A percentile compares a stretch with the other conserved stretches of the same genome.
These are phyloP conservation scores for Moricandia moricandioides DNA, from an alignment of 345 rosid species.

Conservation along the genomic window DNA sequence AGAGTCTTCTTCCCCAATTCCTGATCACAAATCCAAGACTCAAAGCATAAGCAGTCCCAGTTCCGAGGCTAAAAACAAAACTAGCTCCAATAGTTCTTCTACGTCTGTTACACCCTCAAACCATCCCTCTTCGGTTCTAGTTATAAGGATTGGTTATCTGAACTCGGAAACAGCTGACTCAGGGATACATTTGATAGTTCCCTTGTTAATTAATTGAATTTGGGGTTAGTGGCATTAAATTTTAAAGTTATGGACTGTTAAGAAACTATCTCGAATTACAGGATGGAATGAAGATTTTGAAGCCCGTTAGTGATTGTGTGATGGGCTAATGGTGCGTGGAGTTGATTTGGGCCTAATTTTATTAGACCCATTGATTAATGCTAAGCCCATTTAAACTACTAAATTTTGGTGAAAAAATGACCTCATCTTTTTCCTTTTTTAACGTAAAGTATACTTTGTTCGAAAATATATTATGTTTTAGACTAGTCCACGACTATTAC, in stretches of 20 bases:
- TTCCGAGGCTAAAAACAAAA: not conserved
- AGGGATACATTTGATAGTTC: too few species aligned
- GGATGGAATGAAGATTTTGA: not conserved
- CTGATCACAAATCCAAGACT: not conserved
- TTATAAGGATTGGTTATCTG: slow-evolving; percentile 22
- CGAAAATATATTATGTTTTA: too few species aligned
- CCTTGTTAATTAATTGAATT: not conserved
- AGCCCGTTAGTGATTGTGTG: not conserved
- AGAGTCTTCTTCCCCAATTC: not conserved
- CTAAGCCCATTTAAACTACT: not conserved
- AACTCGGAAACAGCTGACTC: slow-evolving; percentile 26
- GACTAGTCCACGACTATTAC: too few species aligned
- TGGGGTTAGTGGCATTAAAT: not conserved
- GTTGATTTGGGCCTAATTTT: not conserved
- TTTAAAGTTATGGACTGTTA: not conserved
- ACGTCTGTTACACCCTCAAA: not conserved
- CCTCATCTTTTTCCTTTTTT: not conserved
- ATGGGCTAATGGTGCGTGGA: not conserved
- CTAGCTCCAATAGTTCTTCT: not conserved
- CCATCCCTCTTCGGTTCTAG: not conserved
- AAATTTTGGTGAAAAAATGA: not conserved
- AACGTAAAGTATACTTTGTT: not conserved
- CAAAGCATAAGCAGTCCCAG: not conserved
- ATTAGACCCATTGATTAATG: not conserved
- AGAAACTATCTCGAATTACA: not conserved